Evolutionary conservation across 2,329 filamentous ascomycete genomes (phyloP).

Genomic region (Colletotrichum sp.): DNA sequence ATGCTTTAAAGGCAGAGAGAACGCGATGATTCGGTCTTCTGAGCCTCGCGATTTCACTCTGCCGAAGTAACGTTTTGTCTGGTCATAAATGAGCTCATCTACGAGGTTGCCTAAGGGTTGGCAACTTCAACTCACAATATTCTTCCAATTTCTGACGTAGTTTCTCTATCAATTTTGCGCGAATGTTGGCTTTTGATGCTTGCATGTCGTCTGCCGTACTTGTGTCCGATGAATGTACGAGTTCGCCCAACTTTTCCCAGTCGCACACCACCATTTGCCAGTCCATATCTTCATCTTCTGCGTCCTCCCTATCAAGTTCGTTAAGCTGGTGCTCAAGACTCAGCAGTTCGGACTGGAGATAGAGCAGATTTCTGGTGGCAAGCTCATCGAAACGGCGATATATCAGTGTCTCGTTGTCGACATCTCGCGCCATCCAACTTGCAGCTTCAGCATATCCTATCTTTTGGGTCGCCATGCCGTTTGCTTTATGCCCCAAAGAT

Average conservation of each 20-base stretch:
- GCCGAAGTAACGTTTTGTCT: background rate
- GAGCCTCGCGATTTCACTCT: background rate
- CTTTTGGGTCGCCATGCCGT: too few relatives aligned
- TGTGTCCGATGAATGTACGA: background rate
- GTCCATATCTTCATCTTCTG: background rate
- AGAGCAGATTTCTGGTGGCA: too few relatives aligned
- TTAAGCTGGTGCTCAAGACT: background rate
- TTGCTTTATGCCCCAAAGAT: too few relatives aligned
- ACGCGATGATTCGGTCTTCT: too few relatives aligned
- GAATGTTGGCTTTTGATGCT: background rate
- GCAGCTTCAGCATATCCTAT: too few relatives aligned
- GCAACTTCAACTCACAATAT: background rate
- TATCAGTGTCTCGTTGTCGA: too few relatives aligned
- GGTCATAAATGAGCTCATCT: too few relatives aligned
- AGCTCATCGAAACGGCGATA: too few relatives aligned
- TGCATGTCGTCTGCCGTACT: fast-evolving
- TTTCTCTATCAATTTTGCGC: background rate
- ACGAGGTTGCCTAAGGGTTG: too few relatives aligned
- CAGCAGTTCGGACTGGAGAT: background rate
- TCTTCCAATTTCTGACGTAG: background rate
- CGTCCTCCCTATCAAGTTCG: background rate
- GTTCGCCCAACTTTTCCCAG: background rate
- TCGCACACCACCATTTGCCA: background rate
- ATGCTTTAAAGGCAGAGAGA: background rate
- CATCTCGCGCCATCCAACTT: too few relatives aligned